Evolutionary conservation across 768 basidiomycete species (phyloP), one percentile per base, ranked within the genome.

Genomic region (Leccinum imitatum): DNA sequence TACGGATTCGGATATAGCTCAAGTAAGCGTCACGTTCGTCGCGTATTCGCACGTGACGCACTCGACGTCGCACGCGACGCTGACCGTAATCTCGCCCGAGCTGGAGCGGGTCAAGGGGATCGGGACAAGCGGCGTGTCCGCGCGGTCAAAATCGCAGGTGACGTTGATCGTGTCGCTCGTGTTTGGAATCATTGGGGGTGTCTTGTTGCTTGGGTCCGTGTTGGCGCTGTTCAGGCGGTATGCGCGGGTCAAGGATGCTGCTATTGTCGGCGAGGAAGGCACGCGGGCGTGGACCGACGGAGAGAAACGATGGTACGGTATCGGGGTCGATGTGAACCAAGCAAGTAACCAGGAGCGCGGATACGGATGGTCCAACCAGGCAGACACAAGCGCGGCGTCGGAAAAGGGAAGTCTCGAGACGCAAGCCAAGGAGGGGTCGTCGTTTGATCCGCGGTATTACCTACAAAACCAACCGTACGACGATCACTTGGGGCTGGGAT

Each of bases 241-340:
- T 59, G 81, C 82, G 1, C 77, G 77, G 57, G 82, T 87, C 41
- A 78, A 82, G 48, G 89, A 89, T 67, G 78, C 84, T 1, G 88
- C 84, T 4, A 61, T 84, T n/a, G 70, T 76, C 2, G 86, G 84
- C 19, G 84, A 87, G 65, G 85, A 85, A 67, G 87, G 83, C 13
- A 74, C 73, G 27, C 77, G 75, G 30, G 83, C 79, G 3, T 87
- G 80, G 82, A 83, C 83, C 17, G 85, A 84, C 53, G 82, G 82
- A 60, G 90, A 91, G 61, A 83, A 80, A 61, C 81, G 77, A 63
- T 90, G 87, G 86, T 89, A 90, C 66, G 86, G 85, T 19, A 75
- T 87, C 53, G 77, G 73, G 15, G 71, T 70, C 59, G 68, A 71
- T 23, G 64, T 66, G 7, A 59, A 50, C 63, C 60, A 61, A 23